Conservation (phyloP, 441 rosid species). For the Mallotus repandus region DNA sequence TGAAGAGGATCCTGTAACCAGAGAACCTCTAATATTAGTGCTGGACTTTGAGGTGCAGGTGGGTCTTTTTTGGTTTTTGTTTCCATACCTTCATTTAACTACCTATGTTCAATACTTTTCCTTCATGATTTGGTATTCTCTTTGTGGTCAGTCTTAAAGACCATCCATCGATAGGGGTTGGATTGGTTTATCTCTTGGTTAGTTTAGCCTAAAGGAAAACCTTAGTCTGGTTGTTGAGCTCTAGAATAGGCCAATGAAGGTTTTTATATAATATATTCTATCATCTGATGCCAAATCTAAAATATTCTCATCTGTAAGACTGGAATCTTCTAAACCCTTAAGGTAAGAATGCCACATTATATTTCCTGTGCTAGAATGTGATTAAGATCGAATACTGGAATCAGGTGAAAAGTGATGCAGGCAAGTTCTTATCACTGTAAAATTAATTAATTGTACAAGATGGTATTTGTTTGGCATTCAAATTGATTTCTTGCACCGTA, state of each 20-base stretch:
- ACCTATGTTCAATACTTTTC: not conserved
- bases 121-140: not conserved
- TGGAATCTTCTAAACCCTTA: not conserved
- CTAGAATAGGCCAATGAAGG: not conserved
- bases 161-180: not conserved
- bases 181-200: not conserved
- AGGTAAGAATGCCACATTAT: not conserved
- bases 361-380: not conserved
- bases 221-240: conserved; percentile 1
- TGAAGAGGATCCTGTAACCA: conserved; percentile 36
- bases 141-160: not conserved
- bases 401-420: not conserved
- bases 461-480: not conserved
- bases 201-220: not conserved
- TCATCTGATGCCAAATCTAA: not conserved
- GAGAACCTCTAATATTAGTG: conserved; percentile 78
- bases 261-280: no score
- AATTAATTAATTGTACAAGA: not conserved
- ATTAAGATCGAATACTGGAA: not conserved
- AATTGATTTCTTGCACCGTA: not conserved
- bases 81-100: not conserved
- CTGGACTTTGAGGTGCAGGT: conserved; percentile 90
- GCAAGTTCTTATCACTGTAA: not conserved
- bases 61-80: conserved; percentile 16
- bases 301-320: not conserved